Percentiles rank a stretch among this genome's conserved stretches.
Evolutionary conservation across 228 moss, liverwort and hornwort genomes (phyloP).

Genomic region (Sphagnum magellanicum): DNA sequence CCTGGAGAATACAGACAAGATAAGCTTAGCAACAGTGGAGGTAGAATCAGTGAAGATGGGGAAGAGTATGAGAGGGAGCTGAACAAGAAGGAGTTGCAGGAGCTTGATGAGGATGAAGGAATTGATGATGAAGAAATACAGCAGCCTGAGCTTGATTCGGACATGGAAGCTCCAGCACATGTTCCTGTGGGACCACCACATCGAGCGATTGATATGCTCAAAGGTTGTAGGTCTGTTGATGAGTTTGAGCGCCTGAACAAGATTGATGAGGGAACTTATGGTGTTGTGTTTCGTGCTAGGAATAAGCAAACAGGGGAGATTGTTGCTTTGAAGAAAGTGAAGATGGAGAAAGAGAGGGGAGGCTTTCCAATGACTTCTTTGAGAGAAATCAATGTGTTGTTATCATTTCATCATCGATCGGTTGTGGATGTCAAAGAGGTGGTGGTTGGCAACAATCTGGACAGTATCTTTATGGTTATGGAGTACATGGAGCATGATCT

Average conservation of each 20-base stretch:
- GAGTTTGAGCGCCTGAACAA: constrained; percentile 87
- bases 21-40: constrained; percentile 47
- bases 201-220: constrained; percentile 93
- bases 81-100: constrained; percentile 95
- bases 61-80: constrained; percentile 92
- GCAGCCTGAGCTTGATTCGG: constrained; percentile 71
- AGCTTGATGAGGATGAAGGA: constrained; percentile 74
- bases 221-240: constrained; percentile 93
- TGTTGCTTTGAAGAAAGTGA: constrained; percentile 91
- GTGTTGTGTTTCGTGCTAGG: constrained; percentile 88
- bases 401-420: constrained; percentile 88
- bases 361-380: constrained; percentile 86
- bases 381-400: constrained; percentile 84
- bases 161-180: constrained; percentile 44
- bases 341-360: constrained; percentile 92
- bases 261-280: constrained; percentile 95
- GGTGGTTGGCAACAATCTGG: constrained; percentile 87
- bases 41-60: constrained; percentile 63
- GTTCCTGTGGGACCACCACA: constrained; percentile 31
- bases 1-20: constrained; percentile 89
- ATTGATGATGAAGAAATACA: constrained; percentile 67
- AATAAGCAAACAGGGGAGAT: constrained; percentile 86
- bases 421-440: constrained; percentile 99
- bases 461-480: constrained; percentile 98
- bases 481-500: constrained; percentile 99